Conservation (phyloP, 129 eudicot species). For the Kitagawia praeruptora region DNA sequence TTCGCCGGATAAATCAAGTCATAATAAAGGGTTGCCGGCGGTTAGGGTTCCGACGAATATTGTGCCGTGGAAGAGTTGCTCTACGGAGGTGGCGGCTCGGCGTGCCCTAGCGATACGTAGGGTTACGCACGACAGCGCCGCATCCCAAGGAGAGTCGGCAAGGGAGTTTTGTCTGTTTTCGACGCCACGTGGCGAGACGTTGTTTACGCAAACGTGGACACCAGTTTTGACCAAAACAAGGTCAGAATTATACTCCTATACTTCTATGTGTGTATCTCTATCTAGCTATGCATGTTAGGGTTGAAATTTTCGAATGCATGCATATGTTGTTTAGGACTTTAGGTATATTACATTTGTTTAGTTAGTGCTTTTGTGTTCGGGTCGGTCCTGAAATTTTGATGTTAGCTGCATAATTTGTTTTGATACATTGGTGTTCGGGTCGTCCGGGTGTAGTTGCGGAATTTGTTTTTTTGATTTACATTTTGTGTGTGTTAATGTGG, state of each 20-base stretch:
- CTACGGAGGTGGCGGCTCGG: slow-evolving; percentile 54
- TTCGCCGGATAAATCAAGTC: slow-evolving; percentile 19
- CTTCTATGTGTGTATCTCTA: no score
- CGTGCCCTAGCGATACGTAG: slow-evolving; percentile 62
- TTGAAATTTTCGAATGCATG: background rate
- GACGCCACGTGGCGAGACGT: slow-evolving; percentile 61
- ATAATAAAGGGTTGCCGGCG: slow-evolving; percentile 25
- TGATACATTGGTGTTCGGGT: no score
- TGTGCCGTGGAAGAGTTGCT: slow-evolving; percentile 48
- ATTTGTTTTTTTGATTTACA: no score
- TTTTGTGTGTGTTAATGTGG: no score
- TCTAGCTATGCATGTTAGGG: background rate
- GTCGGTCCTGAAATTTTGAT: no score
- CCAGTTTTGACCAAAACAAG: slow-evolving; percentile 35
- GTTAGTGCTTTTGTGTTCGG: no score
- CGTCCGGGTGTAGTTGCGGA: background rate
- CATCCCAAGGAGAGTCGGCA: background rate
- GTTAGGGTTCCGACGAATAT: slow-evolving; percentile 57
- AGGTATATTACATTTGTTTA: background rate
- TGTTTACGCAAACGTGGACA: slow-evolving; percentile 79
- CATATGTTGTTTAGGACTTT: background rate
- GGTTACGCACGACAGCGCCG: slow-evolving; percentile 44
- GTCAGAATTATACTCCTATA: slow-evolving; percentile 20
- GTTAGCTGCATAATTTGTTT: no score
- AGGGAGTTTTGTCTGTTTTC: slow-evolving; percentile 50